Base-by-base conservation (phyloP, 768 basidiomycete genomes). In the Pleurotus sapidus region DNA sequence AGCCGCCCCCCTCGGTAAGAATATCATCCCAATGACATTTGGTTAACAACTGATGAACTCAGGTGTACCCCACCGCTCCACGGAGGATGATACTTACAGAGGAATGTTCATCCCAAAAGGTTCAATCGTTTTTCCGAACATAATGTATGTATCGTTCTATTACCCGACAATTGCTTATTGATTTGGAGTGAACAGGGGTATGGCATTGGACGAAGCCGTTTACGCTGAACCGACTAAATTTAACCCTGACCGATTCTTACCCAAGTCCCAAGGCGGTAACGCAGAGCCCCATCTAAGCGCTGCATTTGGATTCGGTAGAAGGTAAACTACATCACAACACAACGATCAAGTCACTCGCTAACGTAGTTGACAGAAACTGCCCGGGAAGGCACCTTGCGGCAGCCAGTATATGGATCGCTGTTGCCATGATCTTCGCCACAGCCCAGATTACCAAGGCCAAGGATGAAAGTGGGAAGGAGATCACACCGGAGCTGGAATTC, bases 31-130 rank as follows among this genome's bases (percentile, higher is more conserved):
- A 62, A 66, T 11, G 59, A 65, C 47, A 20, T 20, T 64, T 55
- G 1, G 60, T 70, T 38, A 69, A 69, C 12, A 68, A 69, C 68
- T 9, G 64, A 69, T 12, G 34, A 63, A 8, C 65, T 65, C 14
- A 64, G 65, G 70, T 39, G 70, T 65, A 55, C 60, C 30, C 65
- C 20, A 20, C 20, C 20, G 20, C 20, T 20, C 20, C 20, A 20
- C 20, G 20, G 20, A 20, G 20, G 20, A 71, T 46, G 68, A 68
- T 47, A 45, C 61, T 20, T 71, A 70, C 27, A 59, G 72, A 5
- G 76, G 75, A 5, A 73, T 74, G 61, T 74, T 66, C 46, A 72
- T 79, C n/a, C 72, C 71, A 4, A 67, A 66, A 56, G 72, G 70
- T 0, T 64, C 72, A 6, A 40, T 66, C 15, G 54, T 71, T 30